Evolutionary conservation across 2,329 filamentous ascomycete genomes (phyloP).

Genomic region (Phaeoacremonium minimum): DNA sequence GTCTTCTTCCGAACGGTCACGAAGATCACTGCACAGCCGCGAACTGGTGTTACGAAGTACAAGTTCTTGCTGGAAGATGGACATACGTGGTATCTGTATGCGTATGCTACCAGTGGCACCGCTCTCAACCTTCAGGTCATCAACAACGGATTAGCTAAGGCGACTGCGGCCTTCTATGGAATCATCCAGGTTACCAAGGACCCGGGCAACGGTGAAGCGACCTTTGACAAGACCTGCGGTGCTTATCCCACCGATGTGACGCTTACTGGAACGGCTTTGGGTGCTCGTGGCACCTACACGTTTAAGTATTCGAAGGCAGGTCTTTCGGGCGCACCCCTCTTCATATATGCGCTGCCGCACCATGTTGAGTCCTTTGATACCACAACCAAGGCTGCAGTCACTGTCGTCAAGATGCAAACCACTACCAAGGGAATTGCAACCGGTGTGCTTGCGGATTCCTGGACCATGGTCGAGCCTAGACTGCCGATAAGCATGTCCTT

Average conservation of each 20-base stretch:
- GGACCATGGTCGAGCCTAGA: conserved; percentile 73
- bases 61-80: conserved; percentile 68
- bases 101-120: conserved; percentile 53
- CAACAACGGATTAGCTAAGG: conserved; percentile 61
- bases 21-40: conserved; percentile 49
- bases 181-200: conserved; percentile 81
- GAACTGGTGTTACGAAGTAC: conserved; percentile 70
- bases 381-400: conserved; percentile 44
- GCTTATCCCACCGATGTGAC: conserved; percentile 64
- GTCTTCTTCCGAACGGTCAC: conserved; percentile 70
- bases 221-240: conserved; percentile 74
- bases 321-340: conserved; percentile 50
- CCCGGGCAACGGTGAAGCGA: conserved; percentile 55
- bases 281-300: conserved; percentile 63
- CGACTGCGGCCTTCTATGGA: conserved; percentile 67
- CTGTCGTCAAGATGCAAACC: conserved; percentile 62
- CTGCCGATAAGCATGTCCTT: conserved; percentile 74
- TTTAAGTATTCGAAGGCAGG: conserved; percentile 73
- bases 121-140: conserved; percentile 64
- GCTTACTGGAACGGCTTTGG: conserved; percentile 59
- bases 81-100: conserved; percentile 77
- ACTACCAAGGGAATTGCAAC: conserved; percentile 81
- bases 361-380: conserved; percentile 72
- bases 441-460: conserved; percentile 66
- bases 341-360: conserved; percentile 88